phyloP scores from a whole-genome alignment of 2,329 filamentous ascomycete species.

The Botrytis sinoallii region DNA sequence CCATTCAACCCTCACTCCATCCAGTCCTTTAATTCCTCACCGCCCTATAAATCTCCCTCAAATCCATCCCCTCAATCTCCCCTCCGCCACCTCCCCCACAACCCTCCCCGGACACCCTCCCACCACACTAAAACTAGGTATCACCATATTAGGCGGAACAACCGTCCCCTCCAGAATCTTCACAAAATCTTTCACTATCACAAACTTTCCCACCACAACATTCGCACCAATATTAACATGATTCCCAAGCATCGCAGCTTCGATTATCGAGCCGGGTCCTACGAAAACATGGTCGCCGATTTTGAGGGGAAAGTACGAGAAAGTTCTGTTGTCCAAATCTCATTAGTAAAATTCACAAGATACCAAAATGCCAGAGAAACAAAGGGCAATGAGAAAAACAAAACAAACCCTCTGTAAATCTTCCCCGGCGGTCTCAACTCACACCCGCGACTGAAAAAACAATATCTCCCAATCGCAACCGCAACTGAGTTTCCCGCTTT shows the following conservation, averaged over 20 bases:
- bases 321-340: slow-evolving; percentile 43
- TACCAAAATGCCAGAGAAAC: not conserved
- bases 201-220: slow-evolving; percentile 78
- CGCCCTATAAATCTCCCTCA: slow-evolving; percentile 61
- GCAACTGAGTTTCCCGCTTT: slow-evolving; percentile 45
- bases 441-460: slow-evolving; percentile 76
- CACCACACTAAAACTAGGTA: slow-evolving; percentile 90
- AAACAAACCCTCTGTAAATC: slow-evolving; percentile 65
- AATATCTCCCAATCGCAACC: slow-evolving; percentile 88
- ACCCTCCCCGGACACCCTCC: slow-evolving; percentile 76
- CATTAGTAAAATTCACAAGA: not conserved
- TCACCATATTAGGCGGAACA: slow-evolving; percentile 83
- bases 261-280: slow-evolving; percentile 70
- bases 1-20: not conserved
- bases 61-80: slow-evolving; percentile 60
- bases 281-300: slow-evolving; percentile 95
- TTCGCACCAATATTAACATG: slow-evolving; percentile 82
- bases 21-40: slow-evolving; percentile 49
- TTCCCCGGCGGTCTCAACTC: slow-evolving; percentile 81
- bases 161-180: slow-evolving; percentile 81
- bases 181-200: slow-evolving; percentile 91
- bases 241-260: slow-evolving; percentile 77
- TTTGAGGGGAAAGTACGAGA: slow-evolving; percentile 84
- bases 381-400: slow-evolving; percentile 20
- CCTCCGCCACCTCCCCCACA: slow-evolving; percentile 76